Conservation (phyloP, 495 filamentous ascomycete species). For the Chaetomium fimeti region DNA sequence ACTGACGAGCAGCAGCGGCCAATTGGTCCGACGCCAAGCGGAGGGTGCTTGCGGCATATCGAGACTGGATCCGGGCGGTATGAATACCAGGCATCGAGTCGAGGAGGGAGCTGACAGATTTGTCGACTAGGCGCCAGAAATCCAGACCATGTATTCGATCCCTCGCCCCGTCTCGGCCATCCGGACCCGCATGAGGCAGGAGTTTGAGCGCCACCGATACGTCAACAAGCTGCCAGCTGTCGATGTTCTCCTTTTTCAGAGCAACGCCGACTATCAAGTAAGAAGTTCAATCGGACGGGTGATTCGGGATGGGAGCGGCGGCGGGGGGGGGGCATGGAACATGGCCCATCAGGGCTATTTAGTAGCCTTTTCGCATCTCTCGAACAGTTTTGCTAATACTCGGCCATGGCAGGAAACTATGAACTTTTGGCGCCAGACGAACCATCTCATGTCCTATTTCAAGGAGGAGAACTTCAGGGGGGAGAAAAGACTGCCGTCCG, state of each 20-base stretch:
- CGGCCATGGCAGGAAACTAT: conserved; percentile 74
- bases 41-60: conserved; percentile 81
- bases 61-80: conserved; percentile 93
- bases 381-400: conserved; percentile 17
- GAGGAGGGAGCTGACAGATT: not conserved
- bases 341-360: not conserved
- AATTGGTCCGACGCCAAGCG: conserved; percentile 82
- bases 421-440: conserved; percentile 98
- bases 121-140: conserved; percentile 75
- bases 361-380: not conserved
- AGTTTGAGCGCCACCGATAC: conserved; percentile 94
- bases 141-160: conserved; percentile 93
- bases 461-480: conserved; percentile 70
- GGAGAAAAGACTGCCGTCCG: conserved; percentile 75
- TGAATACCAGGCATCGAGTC: conserved; percentile 22
- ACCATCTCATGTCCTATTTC: conserved; percentile 97
- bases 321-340: not conserved
- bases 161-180: conserved; percentile 82
- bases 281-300: conserved; percentile 9
- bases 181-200: conserved; percentile 91
- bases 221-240: conserved; percentile 83
- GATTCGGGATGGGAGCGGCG: not conserved
- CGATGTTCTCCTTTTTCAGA: conserved; percentile 84
- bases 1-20: conserved; percentile 56
- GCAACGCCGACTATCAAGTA: conserved; percentile 86